phyloP scores from a whole-genome alignment of 768 basidiomycete species.

The Asterophora parasitica region DNA sequence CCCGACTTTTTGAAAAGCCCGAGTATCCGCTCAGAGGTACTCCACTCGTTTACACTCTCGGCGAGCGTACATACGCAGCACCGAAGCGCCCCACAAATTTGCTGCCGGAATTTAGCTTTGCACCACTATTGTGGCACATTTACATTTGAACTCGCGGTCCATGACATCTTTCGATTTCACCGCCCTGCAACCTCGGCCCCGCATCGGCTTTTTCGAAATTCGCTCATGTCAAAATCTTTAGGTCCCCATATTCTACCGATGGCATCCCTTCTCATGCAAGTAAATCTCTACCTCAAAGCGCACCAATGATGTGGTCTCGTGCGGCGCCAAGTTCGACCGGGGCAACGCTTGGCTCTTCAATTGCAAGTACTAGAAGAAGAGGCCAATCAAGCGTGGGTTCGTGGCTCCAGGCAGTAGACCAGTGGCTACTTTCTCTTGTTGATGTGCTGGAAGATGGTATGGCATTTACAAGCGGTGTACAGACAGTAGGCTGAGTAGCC shows the following conservation, averaged over 20 bases:
- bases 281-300: slow-evolving; percentile 14
- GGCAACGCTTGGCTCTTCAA: not conserved
- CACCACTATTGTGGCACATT: slow-evolving; percentile 8
- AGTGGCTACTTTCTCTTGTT: not conserved
- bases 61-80: slow-evolving; percentile 35
- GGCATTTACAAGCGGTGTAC: not conserved
- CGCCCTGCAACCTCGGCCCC: slow-evolving; percentile 21
- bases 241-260: slow-evolving; percentile 48
- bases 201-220: not conserved
- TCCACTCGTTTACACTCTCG: slow-evolving; percentile 40
- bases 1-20: too few species aligned
- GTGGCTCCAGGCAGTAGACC: slow-evolving; percentile 35
- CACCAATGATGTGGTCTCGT: too few species aligned
- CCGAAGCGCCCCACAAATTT: slow-evolving; percentile 25
- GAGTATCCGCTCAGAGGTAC: slow-evolving; percentile 47
- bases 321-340: too few species aligned
- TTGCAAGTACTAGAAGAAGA: slow-evolving; percentile 22
- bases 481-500: not conserved
- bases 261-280: slow-evolving; percentile 44
- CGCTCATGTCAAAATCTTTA: too few species aligned
- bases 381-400: slow-evolving; percentile 32
- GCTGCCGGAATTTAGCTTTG: not conserved
- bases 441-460: not conserved
- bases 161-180: slow-evolving; percentile 37
- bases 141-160: slow-evolving; percentile 24